Conservation (phyloP, 2,329 filamentous ascomycete genomes). For the Botryosphaeria agaves region DNA sequence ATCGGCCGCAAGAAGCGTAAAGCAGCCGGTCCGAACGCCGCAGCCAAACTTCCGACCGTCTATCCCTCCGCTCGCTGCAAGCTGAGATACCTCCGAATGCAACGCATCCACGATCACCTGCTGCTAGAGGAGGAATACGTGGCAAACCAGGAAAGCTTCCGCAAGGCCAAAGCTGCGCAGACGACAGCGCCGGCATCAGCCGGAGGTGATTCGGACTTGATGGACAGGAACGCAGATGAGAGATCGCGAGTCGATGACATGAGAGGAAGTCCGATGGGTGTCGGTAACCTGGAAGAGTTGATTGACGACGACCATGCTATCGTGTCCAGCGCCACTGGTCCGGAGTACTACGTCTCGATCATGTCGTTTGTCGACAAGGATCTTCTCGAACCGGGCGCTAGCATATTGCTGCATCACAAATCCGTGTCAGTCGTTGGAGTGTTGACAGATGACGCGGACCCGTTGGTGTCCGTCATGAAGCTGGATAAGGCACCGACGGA, state of each 20-base stretch:
- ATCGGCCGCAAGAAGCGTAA: conserved; percentile 98
- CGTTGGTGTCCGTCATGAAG: conserved; percentile 96
- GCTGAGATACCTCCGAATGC: conserved; percentile 90
- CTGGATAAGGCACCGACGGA: conserved; percentile 97
- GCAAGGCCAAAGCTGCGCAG: conserved; percentile 78
- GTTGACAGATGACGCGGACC: conserved; percentile 88
- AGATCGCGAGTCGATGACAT: conserved; percentile 92
- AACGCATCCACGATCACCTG: conserved; percentile 93
- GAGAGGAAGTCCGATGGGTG: conserved; percentile 96
- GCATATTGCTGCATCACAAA: conserved; percentile 91
- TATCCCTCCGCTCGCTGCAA: conserved; percentile 97
- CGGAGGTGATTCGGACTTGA: conserved; percentile 52
- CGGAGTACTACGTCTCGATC: conserved; percentile 98
- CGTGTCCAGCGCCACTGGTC: conserved; percentile 90
- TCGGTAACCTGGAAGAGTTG: conserved; percentile 93
- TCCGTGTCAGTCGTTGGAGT: conserved; percentile 96
- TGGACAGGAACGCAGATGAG: conserved; percentile 87
- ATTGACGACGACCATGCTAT: conserved; percentile 99
- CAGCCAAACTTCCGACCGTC: conserved; percentile 84
- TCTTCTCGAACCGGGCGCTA: conserved; percentile 86
- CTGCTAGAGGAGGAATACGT: conserved; percentile 97
- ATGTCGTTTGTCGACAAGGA: conserved; percentile 99
- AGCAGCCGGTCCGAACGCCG: conserved; percentile 78
- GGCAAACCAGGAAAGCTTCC: conserved; percentile 91
- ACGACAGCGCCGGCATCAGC: conserved; percentile 39